Conservation (phyloP, 495 filamentous ascomycete genomes). For the Neurospora africana region DNA sequence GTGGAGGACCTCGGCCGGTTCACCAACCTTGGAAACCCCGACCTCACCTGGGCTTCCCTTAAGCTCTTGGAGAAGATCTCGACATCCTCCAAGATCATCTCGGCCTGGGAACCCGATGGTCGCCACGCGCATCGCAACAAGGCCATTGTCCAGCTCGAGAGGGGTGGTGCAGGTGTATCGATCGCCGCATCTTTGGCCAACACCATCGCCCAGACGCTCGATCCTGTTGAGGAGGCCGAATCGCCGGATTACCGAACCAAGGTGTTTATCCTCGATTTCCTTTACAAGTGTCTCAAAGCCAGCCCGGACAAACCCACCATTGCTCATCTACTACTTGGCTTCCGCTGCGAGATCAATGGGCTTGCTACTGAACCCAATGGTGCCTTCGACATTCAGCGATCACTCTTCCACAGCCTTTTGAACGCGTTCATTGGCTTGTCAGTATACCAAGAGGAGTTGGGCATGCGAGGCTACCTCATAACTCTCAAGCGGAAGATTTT, state of each 20-base stretch:
- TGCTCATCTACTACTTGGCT: slow-evolving; percentile 84
- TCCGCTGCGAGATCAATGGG: slow-evolving; percentile 57
- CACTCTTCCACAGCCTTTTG: slow-evolving; percentile 76
- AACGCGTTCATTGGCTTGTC: slow-evolving; percentile 53
- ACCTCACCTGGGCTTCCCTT: slow-evolving; percentile 66
- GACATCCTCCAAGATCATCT: slow-evolving; percentile 62
- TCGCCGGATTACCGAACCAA: slow-evolving; percentile 66
- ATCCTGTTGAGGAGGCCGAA: slow-evolving; percentile 51
- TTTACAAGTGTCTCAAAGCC: slow-evolving; percentile 64
- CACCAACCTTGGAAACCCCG: slow-evolving; percentile 65
- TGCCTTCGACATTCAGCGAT: slow-evolving; percentile 53
- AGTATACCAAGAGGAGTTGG: slow-evolving; percentile 44
- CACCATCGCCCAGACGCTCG: slow-evolving; percentile 52
- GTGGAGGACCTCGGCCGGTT: slow-evolving; percentile 73
- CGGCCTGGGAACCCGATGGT: slow-evolving; percentile 41
- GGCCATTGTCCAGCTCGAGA: slow-evolving; percentile 67
- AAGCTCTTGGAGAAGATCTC: slow-evolving; percentile 75
- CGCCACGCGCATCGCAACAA: slow-evolving; percentile 56
- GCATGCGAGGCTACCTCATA: slow-evolving; percentile 60
- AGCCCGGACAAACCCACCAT: slow-evolving; percentile 64
- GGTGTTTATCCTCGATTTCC: slow-evolving; percentile 65
- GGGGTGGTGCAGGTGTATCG: slow-evolving; percentile 55
- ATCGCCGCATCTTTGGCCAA: slow-evolving; percentile 56
- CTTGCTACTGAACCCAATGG: slow-evolving; percentile 53
- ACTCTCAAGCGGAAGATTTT: slow-evolving; percentile 63